These are phyloP conservation scores for Elsinoe batatas DNA, from an alignment of 2,329 filamentous ascomycete species.

Conservation along the genomic window DNA sequence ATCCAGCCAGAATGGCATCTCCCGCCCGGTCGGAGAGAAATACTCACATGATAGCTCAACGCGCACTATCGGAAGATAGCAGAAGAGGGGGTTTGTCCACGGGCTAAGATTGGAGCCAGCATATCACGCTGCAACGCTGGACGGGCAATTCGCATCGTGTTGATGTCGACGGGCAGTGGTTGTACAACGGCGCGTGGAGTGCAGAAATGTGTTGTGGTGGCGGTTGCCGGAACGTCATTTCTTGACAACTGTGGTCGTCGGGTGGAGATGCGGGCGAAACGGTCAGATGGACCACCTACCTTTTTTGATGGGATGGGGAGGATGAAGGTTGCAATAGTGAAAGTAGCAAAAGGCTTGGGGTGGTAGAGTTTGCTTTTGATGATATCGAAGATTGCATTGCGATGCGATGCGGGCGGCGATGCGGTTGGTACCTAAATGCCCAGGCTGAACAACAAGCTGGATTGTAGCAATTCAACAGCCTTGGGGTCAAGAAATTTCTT, in stretches of 20 bases:
- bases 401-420: background rate
- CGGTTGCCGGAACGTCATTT: background rate
- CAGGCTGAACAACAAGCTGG: background rate
- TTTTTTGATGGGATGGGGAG: background rate
- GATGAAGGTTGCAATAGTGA: background rate
- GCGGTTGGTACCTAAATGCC: background rate
- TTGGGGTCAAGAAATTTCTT: constrained; percentile 5
- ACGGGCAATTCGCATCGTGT: too few species aligned
- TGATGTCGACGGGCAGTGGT: background rate
- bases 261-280: background rate
- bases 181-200: background rate
- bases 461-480: background rate
- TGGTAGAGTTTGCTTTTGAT: background rate
- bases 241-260: background rate
- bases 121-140: too few species aligned
- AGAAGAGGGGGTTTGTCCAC: too few species aligned
- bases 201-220: background rate
- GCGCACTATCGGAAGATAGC: constrained; percentile 9
- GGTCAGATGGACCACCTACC: background rate
- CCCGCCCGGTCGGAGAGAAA: background rate
- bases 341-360: background rate
- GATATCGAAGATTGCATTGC: too few species aligned
- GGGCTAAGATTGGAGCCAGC: too few species aligned
- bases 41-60: background rate
- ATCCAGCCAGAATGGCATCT: background rate